Base-by-base conservation (phyloP, 495 filamentous ascomycete genomes). In the Penicillium chermesinum region DNA sequence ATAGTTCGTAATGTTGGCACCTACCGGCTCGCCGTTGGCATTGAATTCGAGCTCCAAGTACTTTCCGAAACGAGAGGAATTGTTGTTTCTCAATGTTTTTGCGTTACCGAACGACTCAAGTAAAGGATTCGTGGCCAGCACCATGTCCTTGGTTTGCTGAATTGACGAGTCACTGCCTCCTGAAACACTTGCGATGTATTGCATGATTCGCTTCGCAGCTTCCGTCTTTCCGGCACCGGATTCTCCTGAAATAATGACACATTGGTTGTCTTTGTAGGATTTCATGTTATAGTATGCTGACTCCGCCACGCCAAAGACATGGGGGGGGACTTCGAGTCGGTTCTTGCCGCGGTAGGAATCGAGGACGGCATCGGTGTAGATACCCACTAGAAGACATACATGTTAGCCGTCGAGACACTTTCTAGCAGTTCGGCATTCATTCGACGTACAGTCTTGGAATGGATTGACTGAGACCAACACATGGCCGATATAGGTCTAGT, bases 211-310 rank as follows among this genome's bases (percentile, higher is more conserved):
- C 76, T 99, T 99, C 43, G 94, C 94, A 0, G 94, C 94, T 66
- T 99, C 94, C n/a, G 94, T 99, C 73, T 99, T 99, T 58, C 94
- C 94, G 9, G 94, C 94, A 49, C 94, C 94, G 7, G 94, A 97
- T 74, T 99, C 94, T 54, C 94, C 94, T 16, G 91, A 96, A 51
- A 99, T 99, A 65, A 99, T 99, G 42, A 99, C 91, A 71, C 94
- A 99, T 62, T 99, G 94, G 71, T 97, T 97, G 51, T 97, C 94
- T 59, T 91, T 91, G 77, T 99, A 97, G 14, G 88, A 91, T 55
- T 96, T 96, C 94, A 99, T 97, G 75, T 99, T 96, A 72, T 97
- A 96, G 73, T 99, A 97, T 41, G 91, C 71, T 3, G 89, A 86
- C 70, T 99, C 94, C 55, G 94, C 94, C 62, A 97, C 91, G 39